Percentiles rank a stretch among this genome's conserved stretches.
Conservation (phyloP, 163 green algal genomes). For the Coccomyxa subellipsoidea region DNA sequence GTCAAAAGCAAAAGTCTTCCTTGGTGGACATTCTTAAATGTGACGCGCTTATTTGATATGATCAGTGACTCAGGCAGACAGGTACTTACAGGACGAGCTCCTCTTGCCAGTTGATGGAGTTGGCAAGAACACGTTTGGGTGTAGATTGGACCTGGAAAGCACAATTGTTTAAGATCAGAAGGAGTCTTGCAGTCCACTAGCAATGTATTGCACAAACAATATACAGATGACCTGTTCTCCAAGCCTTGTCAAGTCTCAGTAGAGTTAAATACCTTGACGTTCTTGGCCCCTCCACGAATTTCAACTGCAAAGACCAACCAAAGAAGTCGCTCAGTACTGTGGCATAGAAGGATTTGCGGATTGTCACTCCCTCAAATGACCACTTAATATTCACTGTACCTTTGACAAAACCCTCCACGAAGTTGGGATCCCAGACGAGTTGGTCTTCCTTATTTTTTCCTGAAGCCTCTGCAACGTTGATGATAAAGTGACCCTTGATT, state of each 20-base stretch:
- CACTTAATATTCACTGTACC: slow-evolving; percentile 18
- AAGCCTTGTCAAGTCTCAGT: neutral
- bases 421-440: slow-evolving; percentile 55
- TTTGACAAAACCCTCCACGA: slow-evolving; percentile 59
- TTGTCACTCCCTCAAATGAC: neutral
- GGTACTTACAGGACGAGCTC: slow-evolving; percentile 60
- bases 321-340: neutral
- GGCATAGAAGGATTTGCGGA: too few species aligned
- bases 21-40: too few species aligned
- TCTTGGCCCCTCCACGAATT: slow-evolving; percentile 49
- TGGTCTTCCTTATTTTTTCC: slow-evolving; percentile 61
- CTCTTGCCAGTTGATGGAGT: slow-evolving; percentile 64
- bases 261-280: slow-evolving; percentile 45
- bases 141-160: slow-evolving; percentile 37
- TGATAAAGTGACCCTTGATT: slow-evolving; percentile 46
- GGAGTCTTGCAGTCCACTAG: too few species aligned
- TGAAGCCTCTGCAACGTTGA: slow-evolving; percentile 55
- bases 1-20: too few species aligned
- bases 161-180: neutral
- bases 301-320: slow-evolving; percentile 49
- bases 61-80: neutral
- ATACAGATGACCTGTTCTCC: too few species aligned
- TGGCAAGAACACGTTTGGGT: slow-evolving; percentile 23
- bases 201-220: too few species aligned
- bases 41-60: neutral